A percentile compares a stretch with the other conserved stretches of the same genome.
Conservation (phyloP, 1,139 yeast genomes). For the Taphrina deformans region DNA sequence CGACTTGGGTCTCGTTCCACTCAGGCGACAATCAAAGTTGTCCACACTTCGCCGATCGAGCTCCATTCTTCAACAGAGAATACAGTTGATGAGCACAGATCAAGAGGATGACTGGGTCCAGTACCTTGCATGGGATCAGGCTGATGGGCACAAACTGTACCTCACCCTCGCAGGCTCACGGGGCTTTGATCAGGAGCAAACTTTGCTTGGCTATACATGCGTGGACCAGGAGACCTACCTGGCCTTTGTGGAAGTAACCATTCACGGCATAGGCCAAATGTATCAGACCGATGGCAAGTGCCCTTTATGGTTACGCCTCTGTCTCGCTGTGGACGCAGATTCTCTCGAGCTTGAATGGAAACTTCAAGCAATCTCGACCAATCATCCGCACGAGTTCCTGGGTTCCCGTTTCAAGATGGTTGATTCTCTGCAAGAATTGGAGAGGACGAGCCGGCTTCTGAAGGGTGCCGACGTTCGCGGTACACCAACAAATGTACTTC, state of each 20-base stretch:
- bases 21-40: not conserved
- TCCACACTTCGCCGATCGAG: not conserved
- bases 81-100: not conserved
- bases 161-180: not conserved
- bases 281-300: not conserved
- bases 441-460: not conserved
- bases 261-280: not conserved
- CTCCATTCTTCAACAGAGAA: slow-evolving; percentile 6
- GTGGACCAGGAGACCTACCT: slow-evolving; percentile 17
- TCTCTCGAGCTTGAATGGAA: slow-evolving; percentile 10
- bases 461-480: too few relatives aligned
- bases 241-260: not conserved
- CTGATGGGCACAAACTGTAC: not conserved
- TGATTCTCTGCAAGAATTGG: not conserved
- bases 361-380: not conserved
- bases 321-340: not conserved
- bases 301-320: not conserved
- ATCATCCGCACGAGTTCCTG: not conserved
- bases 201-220: not conserved
- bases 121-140: slow-evolving; percentile 12
- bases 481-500: too few relatives aligned
- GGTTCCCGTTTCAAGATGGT: not conserved
- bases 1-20: slow-evolving; percentile 1
- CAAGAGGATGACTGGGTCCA: slow-evolving; percentile 1
- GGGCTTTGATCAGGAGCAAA: not conserved